These are phyloP conservation scores for Prunus davidiana DNA, from an alignment of 306 rosid species.

Conservation along the genomic window DNA sequence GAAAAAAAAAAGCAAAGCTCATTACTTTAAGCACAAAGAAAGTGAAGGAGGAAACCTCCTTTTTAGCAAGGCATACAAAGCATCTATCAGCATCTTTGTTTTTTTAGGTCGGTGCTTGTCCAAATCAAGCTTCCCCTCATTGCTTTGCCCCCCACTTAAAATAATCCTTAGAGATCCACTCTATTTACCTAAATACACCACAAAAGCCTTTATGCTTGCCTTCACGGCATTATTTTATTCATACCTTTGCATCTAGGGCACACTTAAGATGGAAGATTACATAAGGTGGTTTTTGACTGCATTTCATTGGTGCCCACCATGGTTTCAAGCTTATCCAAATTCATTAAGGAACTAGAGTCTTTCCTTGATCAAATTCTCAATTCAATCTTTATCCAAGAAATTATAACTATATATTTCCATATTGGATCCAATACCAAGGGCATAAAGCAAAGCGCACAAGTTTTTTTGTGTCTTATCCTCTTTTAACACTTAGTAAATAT, in stretches of 20 bases:
- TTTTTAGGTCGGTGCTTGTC: slow-evolving; percentile 52
- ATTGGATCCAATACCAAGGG: not conserved
- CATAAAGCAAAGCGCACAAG: not conserved
- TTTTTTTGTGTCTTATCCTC: not conserved
- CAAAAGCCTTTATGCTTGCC: slow-evolving; percentile 1
- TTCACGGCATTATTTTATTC: slow-evolving; percentile 9
- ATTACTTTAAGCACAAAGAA: slow-evolving; percentile 25
- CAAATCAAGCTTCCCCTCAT: slow-evolving; percentile 38
- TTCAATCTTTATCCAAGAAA: not conserved
- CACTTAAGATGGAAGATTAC: not conserved
- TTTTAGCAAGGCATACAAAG: slow-evolving; percentile 37
- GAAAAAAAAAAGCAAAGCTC: slow-evolving; percentile 25
- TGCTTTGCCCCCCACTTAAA: slow-evolving; percentile 38
- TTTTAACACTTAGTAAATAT: not conserved
- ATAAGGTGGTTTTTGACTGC: slow-evolving; percentile 6
- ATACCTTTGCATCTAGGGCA: not conserved
- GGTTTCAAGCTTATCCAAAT: slow-evolving; percentile 1
- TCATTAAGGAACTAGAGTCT: not conserved
- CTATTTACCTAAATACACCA: slow-evolving; percentile 18
- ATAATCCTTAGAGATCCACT: slow-evolving; percentile 26
- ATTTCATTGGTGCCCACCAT: not conserved
- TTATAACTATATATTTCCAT: not conserved
- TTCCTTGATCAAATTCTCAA: not conserved
- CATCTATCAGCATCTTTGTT: slow-evolving; percentile 30
- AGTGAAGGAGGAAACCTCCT: slow-evolving; percentile 32